Evolutionary conservation across 148 eudicot genomes (phyloP).

Genomic region (Selenicereus undatus): DNA sequence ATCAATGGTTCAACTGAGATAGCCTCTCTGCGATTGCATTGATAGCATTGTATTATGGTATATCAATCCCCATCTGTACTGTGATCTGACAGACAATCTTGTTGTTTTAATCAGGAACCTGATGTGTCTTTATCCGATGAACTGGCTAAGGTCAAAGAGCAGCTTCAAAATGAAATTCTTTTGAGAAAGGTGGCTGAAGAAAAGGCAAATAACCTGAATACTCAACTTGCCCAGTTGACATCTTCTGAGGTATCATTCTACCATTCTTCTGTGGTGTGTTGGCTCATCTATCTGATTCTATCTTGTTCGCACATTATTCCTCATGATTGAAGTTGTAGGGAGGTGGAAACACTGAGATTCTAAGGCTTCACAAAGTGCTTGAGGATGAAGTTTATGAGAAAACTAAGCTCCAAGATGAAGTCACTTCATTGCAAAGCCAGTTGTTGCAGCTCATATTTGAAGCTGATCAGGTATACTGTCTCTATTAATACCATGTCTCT

Average conservation of each 20-base stretch:
- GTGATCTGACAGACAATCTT: conserved; percentile 7
- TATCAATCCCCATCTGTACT: not conserved
- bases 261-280: not conserved
- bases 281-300: not conserved
- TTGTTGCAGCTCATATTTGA: conserved; percentile 65
- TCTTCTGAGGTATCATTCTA: conserved; percentile 45
- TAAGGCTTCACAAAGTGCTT: conserved; percentile 53
- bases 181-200: conserved; percentile 71
- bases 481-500: not conserved
- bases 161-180: conserved; percentile 60
- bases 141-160: conserved; percentile 43
- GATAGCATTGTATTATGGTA: not conserved
- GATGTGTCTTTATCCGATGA: conserved; percentile 42
- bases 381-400: conserved; percentile 76
- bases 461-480: conserved; percentile 59
- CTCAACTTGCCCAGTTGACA: conserved; percentile 49
- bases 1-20: not conserved
- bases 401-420: conserved; percentile 77
- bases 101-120: conserved; percentile 34
- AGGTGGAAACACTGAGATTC: conserved; percentile 62
- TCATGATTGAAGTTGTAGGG: conserved; percentile 40
- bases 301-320: not conserved
- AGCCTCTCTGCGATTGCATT: not conserved
- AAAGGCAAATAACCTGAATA: conserved; percentile 57
- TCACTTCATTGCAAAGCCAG: conserved; percentile 58